Evolutionary conservation across 2,329 filamentous ascomycete genomes (phyloP).

Genomic region (Fusarium sp.): DNA sequence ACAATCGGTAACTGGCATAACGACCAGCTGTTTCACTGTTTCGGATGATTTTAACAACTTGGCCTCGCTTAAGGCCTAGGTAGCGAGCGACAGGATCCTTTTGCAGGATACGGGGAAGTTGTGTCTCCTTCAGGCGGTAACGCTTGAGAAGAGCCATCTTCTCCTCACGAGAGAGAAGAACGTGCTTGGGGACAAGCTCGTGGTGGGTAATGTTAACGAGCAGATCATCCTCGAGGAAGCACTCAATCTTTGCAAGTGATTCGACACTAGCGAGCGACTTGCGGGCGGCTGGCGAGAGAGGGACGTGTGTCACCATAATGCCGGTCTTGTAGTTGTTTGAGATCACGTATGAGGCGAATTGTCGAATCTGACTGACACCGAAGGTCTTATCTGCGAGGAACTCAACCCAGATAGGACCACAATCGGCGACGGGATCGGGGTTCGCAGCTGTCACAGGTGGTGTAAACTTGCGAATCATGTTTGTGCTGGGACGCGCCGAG

Average conservation of each 20-base stretch:
- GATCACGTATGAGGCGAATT: conserved; percentile 85
- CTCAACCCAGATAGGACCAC: conserved; percentile 92
- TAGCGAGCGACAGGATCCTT: conserved; percentile 95
- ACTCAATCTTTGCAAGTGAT: conserved; percentile 84
- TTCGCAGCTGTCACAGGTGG: conserved; percentile 74
- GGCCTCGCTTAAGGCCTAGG: conserved; percentile 86
- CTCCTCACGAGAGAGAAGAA: conserved; percentile 89
- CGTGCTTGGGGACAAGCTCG: conserved; percentile 93
- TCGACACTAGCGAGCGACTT: conserved; percentile 85
- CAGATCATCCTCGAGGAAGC: conserved; percentile 94
- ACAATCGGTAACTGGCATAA: conserved; percentile 91
- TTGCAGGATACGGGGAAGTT: conserved; percentile 90
- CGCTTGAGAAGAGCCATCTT: conserved; percentile 86
- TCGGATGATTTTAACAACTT: conserved; percentile 98
- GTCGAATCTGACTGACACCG: conserved; percentile 91
- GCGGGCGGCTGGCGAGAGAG: conserved; percentile 86
- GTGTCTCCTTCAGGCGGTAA: conserved; percentile 96
- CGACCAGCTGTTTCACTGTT: conserved; percentile 94
- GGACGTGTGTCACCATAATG: conserved; percentile 85
- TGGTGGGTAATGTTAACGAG: conserved; percentile 98
- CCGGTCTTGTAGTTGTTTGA: conserved; percentile 87
- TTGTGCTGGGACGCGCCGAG: conserved; percentile 83
- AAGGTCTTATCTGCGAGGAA: conserved; percentile 85
- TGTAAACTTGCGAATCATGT: conserved; percentile 88
- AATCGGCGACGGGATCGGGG: conserved; percentile 76